Base-by-base conservation (phyloP, 2,329 filamentous ascomycete genomes). In the Paraconiothyrium brasiliense region DNA sequence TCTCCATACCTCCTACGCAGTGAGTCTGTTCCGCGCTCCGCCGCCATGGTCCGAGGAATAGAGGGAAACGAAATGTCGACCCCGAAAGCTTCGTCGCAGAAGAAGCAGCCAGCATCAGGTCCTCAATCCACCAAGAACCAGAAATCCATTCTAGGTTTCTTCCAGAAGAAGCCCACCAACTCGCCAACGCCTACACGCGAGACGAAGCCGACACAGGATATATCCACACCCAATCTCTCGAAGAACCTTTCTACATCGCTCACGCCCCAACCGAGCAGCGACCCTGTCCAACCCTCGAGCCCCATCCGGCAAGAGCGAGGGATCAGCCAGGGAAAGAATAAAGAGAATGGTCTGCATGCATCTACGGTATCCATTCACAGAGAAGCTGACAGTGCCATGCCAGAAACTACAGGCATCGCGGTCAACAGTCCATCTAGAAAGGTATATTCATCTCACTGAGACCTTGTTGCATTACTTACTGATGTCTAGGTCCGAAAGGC, bases 261-360 rank as follows among this genome's bases (percentile, higher is more conserved):
- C 61, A 94, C 92, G 0, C 92, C 93, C 4, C 86, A 90, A 6
- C 90, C 93, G 5, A 97, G 92, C 78, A 96, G 93, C 78, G 92
- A 96, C 78, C 86, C 85, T 39, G 77, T 87, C 30, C 88, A 90
- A 57, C 88, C 88, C 24, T 84, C 85, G 0, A 91, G 89, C 76
- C 90, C 90, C 0, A 88, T 92, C 65, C 88, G 91, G 69, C 89
- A 90, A 64, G 83, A 87, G 59, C 82, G 82, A 58, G 75, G 76
- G 47, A 71, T 80, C 65, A 79, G 80, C 46, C 67, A 72, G 63
- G 84, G 76, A 47, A 77, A 85, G 78, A 85, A 86, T 77, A 84
- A 83, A 70, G 80, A 85, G 70, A 83, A 84, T 77, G 83, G 82
- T 80, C 76, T 81, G 72, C 79, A 74, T 41, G 84, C 79, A 57